Percentiles rank a stretch among this genome's conserved stretches.
These are phyloP conservation scores for Mycena venus DNA, from an alignment of 768 basidiomycete species.

Conservation along the genomic window DNA sequence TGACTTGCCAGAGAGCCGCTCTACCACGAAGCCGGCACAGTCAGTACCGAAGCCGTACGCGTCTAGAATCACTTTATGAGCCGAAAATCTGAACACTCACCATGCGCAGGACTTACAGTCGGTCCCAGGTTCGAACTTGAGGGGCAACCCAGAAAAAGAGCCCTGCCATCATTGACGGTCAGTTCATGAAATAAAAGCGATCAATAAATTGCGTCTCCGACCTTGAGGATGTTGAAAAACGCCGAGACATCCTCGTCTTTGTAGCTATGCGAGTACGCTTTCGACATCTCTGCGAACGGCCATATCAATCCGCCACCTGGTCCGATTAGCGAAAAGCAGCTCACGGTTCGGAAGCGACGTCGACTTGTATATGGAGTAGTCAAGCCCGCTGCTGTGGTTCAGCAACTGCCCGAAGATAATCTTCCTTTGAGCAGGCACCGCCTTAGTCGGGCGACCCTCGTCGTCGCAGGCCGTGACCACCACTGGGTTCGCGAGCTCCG, in stretches of 20 bases:
- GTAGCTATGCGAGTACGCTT: slow-evolving; percentile 38
- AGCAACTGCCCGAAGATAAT: slow-evolving; percentile 46
- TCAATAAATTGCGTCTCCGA: neutral
- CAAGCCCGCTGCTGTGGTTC: slow-evolving; percentile 48
- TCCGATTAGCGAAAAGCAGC: too few relatives aligned
- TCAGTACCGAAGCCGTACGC: slow-evolving; percentile 42
- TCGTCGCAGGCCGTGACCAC: slow-evolving; percentile 36
- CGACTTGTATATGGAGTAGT: slow-evolving; percentile 32
- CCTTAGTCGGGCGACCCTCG: slow-evolving; percentile 12
- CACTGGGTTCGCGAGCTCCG: slow-evolving; percentile 43
- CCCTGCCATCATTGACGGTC: slow-evolving; percentile 28
- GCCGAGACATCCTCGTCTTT: slow-evolving; percentile 35
- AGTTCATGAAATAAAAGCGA: neutral
- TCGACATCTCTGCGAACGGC: neutral
- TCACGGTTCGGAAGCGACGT: neutral
- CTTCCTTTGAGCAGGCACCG: slow-evolving; percentile 36
- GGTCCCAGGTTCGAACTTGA: slow-evolving; percentile 45
- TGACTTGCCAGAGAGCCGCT: slow-evolving; percentile 40
- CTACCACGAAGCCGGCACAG: slow-evolving; percentile 44
- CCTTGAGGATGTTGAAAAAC: slow-evolving; percentile 44
- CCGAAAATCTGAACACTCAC: neutral
- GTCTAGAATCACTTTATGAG: neutral
- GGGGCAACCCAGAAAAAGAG: slow-evolving; percentile 39
- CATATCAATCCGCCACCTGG: too few relatives aligned
- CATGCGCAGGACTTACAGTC: neutral